Conservation (phyloP, 192 early-diverging fungal genomes). For the Linnemannia zychae region DNA sequence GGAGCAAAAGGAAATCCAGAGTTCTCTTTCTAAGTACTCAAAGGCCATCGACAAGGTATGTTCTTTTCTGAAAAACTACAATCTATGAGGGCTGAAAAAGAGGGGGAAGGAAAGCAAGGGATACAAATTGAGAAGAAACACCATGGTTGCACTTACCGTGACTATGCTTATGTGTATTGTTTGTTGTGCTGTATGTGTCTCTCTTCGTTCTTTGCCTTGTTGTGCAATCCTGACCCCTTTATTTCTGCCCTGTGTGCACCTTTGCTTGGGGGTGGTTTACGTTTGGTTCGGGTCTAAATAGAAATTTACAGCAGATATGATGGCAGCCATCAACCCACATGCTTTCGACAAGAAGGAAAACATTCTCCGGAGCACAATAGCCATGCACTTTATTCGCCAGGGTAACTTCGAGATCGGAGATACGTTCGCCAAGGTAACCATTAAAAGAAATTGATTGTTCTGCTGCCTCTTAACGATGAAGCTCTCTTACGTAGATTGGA, state of each 20-base stretch:
- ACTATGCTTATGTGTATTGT: neutral
- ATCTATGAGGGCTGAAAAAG: slow-evolving; percentile 43
- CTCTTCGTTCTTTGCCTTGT: slow-evolving; percentile 8
- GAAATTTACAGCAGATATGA: slow-evolving; percentile 79
- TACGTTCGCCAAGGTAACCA: slow-evolving; percentile 64
- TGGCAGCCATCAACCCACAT: slow-evolving; percentile 71
- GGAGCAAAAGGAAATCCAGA: slow-evolving; percentile 76
- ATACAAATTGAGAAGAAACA: neutral
- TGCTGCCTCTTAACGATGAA: neutral
- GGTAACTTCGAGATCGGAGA: slow-evolving; percentile 88
- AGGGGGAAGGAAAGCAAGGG: neutral
- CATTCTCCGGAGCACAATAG: slow-evolving; percentile 73
- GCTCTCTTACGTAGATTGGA: neutral
- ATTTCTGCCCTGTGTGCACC: neutral
- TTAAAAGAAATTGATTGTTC: neutral
- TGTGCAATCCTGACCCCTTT: neutral
- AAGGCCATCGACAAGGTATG: slow-evolving; percentile 81
- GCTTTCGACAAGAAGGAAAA: slow-evolving; percentile 82
- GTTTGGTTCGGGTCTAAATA: slow-evolving; percentile 19
- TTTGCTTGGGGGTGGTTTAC: neutral
- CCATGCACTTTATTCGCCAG: slow-evolving; percentile 86
- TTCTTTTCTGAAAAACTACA: neutral
- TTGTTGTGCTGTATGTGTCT: slow-evolving; percentile 1
- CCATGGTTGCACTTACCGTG: neutral
- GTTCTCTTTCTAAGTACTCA: slow-evolving; percentile 72